phyloP scores from a whole-genome alignment of 768 basidiomycete genomes.

The Lanmaoa pseudosensibilis region DNA sequence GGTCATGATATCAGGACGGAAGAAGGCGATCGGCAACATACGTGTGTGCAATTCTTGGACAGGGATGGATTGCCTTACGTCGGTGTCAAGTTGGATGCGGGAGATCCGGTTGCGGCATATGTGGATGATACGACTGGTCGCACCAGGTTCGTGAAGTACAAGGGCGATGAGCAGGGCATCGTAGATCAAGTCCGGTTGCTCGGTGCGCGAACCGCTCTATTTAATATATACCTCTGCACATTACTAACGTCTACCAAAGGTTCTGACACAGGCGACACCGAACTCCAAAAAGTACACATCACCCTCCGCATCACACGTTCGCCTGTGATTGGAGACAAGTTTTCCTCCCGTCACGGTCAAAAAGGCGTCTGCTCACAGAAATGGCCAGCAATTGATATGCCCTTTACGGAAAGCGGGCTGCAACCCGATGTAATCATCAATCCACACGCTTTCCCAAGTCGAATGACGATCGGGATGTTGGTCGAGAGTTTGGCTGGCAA shows the following conservation, averaged over 20 bases:
- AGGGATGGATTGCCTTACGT: slow-evolving; percentile 82
- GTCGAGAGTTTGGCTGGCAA: slow-evolving; percentile 99
- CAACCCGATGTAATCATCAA: slow-evolving; percentile 99
- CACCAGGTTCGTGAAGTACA: slow-evolving; percentile 91
- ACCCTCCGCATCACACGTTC: slow-evolving; percentile 91
- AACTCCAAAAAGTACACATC: slow-evolving; percentile 90
- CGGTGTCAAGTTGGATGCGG: slow-evolving; percentile 66
- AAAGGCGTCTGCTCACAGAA: slow-evolving; percentile 99
- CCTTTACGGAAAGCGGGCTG: slow-evolving; percentile 97
- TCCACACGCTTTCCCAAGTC: slow-evolving; percentile 97
- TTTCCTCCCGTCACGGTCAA: slow-evolving; percentile 97
- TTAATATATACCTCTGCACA: not conserved
- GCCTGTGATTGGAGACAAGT: slow-evolving; percentile 99
- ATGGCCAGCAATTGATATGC: slow-evolving; percentile 98
- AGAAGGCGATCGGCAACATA: slow-evolving; percentile 47
- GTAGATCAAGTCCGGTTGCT: slow-evolving; percentile 90
- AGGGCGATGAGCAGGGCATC: slow-evolving; percentile 90
- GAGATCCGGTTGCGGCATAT: slow-evolving; percentile 85
- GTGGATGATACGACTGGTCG: slow-evolving; percentile 80
- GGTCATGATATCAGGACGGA: slow-evolving; percentile 67
- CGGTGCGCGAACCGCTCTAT: slow-evolving; percentile 46
- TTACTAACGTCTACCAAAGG: slow-evolving; percentile 45
- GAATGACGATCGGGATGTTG: slow-evolving; percentile 99
- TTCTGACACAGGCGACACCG: slow-evolving; percentile 81
- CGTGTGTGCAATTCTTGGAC: slow-evolving; percentile 59